phyloP scores from a whole-genome alignment of 2,329 filamentous ascomycete genomes.

The Fonsecaea pedrosoi region DNA sequence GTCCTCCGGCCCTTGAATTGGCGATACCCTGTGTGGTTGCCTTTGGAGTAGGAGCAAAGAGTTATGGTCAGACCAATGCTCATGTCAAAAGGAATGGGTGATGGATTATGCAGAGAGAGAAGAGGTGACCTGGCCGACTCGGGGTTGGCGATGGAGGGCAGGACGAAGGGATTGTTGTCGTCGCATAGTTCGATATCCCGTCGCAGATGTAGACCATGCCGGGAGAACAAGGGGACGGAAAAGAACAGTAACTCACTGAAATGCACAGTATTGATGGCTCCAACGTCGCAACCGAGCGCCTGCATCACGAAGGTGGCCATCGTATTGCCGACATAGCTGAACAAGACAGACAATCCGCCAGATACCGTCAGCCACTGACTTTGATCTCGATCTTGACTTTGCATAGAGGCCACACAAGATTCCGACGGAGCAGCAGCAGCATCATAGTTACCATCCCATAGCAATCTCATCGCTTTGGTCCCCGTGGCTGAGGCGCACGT shows the following conservation, averaged over 20 bases:
- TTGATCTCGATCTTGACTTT: not conserved
- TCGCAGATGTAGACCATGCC: not conserved
- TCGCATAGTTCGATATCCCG: not conserved
- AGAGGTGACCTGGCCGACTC: not conserved
- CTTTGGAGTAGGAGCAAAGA: slow-evolving; percentile 54
- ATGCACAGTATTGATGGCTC: slow-evolving; percentile 93
- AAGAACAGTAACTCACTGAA: slow-evolving; percentile 72
- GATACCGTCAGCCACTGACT: not conserved
- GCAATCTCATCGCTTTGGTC: not conserved
- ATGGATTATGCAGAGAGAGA: not conserved
- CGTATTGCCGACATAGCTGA: slow-evolving; percentile 95
- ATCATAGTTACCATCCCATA: not conserved
- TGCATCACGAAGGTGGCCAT: slow-evolving; percentile 97
- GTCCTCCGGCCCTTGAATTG: slow-evolving; percentile 86
- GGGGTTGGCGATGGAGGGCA: slow-evolving; percentile 1
- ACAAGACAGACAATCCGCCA: not conserved
- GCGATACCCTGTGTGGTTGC: slow-evolving; percentile 92
- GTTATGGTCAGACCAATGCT: not conserved
- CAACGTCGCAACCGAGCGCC: slow-evolving; percentile 89
- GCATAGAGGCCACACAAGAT: not conserved
- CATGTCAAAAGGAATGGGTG: not conserved
- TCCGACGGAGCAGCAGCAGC: not conserved
- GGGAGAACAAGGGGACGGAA: not conserved
- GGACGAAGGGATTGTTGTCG: not conserved
- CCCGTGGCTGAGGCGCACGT: not conserved